Evolutionary conservation across 306 rosid genomes (phyloP), one percentile per base, ranked within the genome.

Genomic region (Dalbergia oliveri): DNA sequence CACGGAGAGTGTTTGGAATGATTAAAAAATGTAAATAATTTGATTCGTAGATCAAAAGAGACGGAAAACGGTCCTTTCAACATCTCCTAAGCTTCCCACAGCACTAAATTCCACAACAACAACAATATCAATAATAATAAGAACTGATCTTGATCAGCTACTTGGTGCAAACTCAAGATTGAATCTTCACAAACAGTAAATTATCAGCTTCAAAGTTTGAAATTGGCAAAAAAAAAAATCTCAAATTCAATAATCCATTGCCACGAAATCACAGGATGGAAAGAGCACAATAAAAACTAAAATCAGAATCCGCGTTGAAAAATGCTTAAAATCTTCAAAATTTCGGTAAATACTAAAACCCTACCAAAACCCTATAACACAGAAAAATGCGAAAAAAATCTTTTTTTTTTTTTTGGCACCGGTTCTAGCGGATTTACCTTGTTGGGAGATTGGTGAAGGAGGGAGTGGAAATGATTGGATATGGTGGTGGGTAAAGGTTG

Each of bases 311-410:
- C 13, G 11, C 12, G 9, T 11, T 44, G 4, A 4, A 19, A 43
- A 69, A 39, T 18, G 5, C 74, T 11, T 2, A 41, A 21, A 54
- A 56, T n/a, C 23, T 18, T 14, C 45, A 5, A 26, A 43, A 19
- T 57, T 76, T 23, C 61, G 21, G 39, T n/a, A 69, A 66, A 34
- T 43, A 83, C 87, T 81, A 84, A 88, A 90, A 88, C 91, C 97
- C 92, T 89, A 84, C 80, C 81, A 82, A 89, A 91, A 93, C 88
- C 96, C 96, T 59, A 37, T 69, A 49, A 49, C 13, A 6, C 49
- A n/a, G 19, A 71, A 67, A 79, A 78, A 9, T 0, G 11, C 6
- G 23, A 41, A 51, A 79, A 79, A 74, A 73, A 70, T 4, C 1
- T 9, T 4, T 1, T 0, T 8, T 16, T 57, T 31, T 4, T 26